A percentile compares a stretch with the other conserved stretches of the same genome.
These are phyloP conservation scores for Botrytis medusae DNA, from an alignment of 2,329 filamentous ascomycete species.

Conservation along the genomic window DNA sequence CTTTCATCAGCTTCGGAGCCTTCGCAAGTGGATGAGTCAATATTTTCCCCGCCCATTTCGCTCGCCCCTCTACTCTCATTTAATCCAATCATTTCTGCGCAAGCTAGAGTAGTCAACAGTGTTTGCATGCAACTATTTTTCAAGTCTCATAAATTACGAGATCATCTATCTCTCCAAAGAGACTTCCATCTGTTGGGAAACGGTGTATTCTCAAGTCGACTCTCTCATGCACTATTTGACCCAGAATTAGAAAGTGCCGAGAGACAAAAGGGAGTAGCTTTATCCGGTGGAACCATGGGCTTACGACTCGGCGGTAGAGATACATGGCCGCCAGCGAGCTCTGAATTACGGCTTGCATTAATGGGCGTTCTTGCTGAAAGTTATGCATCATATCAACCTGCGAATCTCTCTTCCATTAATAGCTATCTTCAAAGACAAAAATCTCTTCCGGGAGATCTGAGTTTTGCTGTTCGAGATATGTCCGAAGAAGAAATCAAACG, in stretches of 20 bases:
- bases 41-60: constrained; percentile 41
- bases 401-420: constrained; percentile 36
- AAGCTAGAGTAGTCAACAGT: constrained; percentile 74
- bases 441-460: constrained; percentile 65
- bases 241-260: constrained; percentile 79
- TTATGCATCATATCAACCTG: constrained; percentile 47
- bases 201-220: constrained; percentile 75
- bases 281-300: constrained; percentile 72
- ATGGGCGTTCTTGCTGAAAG: constrained; percentile 83
- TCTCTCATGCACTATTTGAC: constrained; percentile 83
- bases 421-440: constrained; percentile 37
- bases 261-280: constrained; percentile 65
- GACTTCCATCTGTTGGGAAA: constrained; percentile 84
- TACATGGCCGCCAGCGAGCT: constrained; percentile 91
- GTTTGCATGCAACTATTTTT: constrained; percentile 79
- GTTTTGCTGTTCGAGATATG: constrained; percentile 83
- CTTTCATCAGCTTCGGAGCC: constrained; percentile 24
- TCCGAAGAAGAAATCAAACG: constrained; percentile 74
- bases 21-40: constrained; percentile 24
- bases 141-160: constrained; percentile 65
- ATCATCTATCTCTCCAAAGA: constrained; percentile 72
- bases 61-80: constrained; percentile 71
- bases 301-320: constrained; percentile 77
- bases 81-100: constrained; percentile 68
- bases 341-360: constrained; percentile 83